Percentiles rank a stretch among this genome's conserved stretches.
Conservation (phyloP, 2,329 filamentous ascomycete genomes). For the Cryphonectria radicalis region DNA sequence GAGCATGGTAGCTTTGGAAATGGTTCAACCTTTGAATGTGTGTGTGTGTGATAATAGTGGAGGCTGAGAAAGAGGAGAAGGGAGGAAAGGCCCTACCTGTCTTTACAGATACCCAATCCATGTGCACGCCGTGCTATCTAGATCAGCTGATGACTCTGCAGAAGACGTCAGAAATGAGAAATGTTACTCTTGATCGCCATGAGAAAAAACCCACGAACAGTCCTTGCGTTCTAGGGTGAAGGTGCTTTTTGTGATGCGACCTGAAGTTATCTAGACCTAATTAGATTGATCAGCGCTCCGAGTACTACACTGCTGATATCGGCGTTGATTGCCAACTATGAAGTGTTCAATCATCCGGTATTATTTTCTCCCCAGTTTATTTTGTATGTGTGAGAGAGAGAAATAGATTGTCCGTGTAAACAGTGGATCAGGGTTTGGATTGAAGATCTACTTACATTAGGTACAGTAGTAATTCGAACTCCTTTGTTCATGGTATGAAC, state of each 20-base stretch:
- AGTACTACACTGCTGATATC: no score
- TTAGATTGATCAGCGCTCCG: no score
- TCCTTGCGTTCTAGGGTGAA: background rate
- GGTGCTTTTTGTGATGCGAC: background rate
- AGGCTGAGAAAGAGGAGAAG: background rate
- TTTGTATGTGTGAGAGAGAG: no score
- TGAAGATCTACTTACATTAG: no score
- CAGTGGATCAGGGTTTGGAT: no score
- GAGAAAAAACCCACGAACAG: background rate
- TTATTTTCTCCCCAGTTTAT: no score
- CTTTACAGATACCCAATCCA: constrained; percentile 7
- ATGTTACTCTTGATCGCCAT: background rate
- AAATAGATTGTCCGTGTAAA: no score
- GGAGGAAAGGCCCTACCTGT: background rate
- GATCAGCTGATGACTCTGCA: constrained; percentile 13
- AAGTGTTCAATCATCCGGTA: no score
- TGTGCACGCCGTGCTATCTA: constrained; percentile 1
- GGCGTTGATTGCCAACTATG: no score
- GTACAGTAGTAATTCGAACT: no score
- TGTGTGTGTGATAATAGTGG: background rate
- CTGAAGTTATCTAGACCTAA: background rate
- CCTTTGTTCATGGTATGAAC: no score
- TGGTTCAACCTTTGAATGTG: background rate
- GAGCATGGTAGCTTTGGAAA: background rate
- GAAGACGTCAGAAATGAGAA: background rate